Conservation (phyloP, 75 land plant genomes). For the Sequoiadendron giganteum region DNA sequence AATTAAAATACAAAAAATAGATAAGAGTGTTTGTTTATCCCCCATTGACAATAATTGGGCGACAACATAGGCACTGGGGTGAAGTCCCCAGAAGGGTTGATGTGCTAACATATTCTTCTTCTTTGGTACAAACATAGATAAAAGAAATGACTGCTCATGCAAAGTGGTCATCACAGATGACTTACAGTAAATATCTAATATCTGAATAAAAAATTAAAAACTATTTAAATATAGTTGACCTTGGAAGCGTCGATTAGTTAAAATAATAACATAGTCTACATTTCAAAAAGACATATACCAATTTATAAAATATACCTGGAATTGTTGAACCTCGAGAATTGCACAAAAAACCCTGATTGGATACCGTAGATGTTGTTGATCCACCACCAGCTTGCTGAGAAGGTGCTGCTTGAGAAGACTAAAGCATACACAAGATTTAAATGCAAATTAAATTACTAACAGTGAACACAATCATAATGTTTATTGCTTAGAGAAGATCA, state of each 20-base stretch:
- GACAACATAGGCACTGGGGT: not conserved
- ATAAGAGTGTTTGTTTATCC: not conserved
- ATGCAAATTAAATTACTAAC: not conserved
- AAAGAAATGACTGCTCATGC: not conserved
- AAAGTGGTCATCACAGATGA: not conserved
- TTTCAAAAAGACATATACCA: not conserved
- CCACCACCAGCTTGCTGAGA: slow-evolving; percentile 28
- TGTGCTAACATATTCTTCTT: not conserved
- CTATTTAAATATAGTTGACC: not conserved
- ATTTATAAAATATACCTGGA: slow-evolving; percentile 27
- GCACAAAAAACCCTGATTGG: slow-evolving; percentile 36
- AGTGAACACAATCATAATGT: not conserved
- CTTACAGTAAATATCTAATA: too few species aligned
- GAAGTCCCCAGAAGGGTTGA: not conserved
- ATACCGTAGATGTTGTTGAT: slow-evolving; percentile 16
- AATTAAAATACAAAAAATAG: too few species aligned
- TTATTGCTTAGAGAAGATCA: not conserved
- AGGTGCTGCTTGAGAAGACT: slow-evolving; percentile 23
- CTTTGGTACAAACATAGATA: not conserved
- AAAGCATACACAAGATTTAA: not conserved
- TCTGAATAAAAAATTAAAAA: too few species aligned
- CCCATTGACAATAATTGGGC: not conserved
- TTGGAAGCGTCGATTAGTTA: not conserved
- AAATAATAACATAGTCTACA: not conserved
- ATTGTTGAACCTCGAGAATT: slow-evolving; percentile 37